phyloP scores from a whole-genome alignment of 352 stramenopile genomes.

The Thalassiosira livingstoniorum region DNA sequence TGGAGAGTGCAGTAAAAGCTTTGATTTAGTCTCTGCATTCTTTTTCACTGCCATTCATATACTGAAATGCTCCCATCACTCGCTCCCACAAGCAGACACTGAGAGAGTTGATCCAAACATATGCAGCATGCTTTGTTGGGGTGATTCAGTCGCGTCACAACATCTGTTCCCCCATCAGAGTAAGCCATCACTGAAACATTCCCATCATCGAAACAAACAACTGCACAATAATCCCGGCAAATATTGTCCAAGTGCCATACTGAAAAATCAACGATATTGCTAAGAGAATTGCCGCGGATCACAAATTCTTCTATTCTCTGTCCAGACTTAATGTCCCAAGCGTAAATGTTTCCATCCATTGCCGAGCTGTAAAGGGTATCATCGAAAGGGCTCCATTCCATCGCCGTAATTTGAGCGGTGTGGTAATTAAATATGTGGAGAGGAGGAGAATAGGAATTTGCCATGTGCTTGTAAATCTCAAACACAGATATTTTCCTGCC shows the following conservation, averaged over 20 bases:
- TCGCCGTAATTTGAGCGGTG: constrained; percentile 6
- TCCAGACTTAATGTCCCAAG: neutral
- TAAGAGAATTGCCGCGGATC: neutral
- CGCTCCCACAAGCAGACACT: neutral
- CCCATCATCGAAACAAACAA: neutral
- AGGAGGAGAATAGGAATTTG: neutral
- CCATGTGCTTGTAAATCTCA: constrained; percentile 1
- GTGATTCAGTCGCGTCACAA: neutral
- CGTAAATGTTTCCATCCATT: neutral
- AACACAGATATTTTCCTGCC: constrained; percentile 1
- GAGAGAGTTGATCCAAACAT: neutral
- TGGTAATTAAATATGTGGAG: constrained; percentile 10
- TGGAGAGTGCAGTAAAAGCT: neutral
- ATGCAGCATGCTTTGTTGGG: neutral
- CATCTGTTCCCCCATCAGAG: neutral
- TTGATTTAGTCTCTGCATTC: neutral
- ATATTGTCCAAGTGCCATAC: neutral
- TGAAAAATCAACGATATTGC: constrained; percentile 4
- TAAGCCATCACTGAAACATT: constrained; percentile 3
- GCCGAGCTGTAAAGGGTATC: neutral
- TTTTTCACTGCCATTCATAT: constrained; percentile 1
- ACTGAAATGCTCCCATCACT: neutral
- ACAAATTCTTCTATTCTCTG: neutral
- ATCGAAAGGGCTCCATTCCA: neutral
- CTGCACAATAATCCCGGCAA: neutral